Base-by-base conservation (phyloP, 306 rosid species). In the Pachyrhizus erosus region DNA sequence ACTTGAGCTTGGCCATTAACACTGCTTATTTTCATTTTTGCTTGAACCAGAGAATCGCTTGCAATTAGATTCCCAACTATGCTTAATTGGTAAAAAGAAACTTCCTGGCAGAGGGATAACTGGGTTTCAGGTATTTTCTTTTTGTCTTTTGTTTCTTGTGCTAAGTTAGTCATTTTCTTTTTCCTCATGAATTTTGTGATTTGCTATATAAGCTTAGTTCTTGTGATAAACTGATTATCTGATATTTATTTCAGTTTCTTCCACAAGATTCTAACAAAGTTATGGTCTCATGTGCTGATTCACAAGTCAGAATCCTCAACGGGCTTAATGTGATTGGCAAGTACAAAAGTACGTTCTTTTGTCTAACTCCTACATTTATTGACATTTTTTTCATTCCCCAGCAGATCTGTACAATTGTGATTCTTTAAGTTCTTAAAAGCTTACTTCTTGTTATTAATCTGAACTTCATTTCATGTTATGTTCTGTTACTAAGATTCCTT, bases 221-320 rank as follows among this genome's bases (percentile, higher is more conserved):
- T 62, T 73, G 24, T 57, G 62, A 62, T 55, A 43, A 57, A 43
- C 65, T 62, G 45, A 70, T 77, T 73, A 58, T 40, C 10, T 83
- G 34, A 77, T 76, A 66, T 82, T 55, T 55, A 29, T 88, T 80
- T 82, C 89, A 96, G 99, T 96, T 90, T 83, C 88, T 84, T 82
- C 97, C 97, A 7, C 89, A 84, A 73, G 97, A 93, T 76, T 86
- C 90, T 29, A 86, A 84, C 90, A 91, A 87, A 82, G 91, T 93
- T 39, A 85, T 96, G 92, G 98, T 96, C 69, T 89, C 97, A 20
- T 88, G 90, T 87, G 96, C 97, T 5, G 94, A 91, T 85, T 96
- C 98, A 13, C 93, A 84, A 83, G 97, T 96, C 87, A 90, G 94
- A 88, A 83, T 96, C 82, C 94, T 96, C 84, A 91, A 88, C 1